Percentiles rank a stretch among this genome's conserved stretches.
These are phyloP conservation scores for Ceratocystis alfenasii DNA, from an alignment of 2,329 filamentous ascomycete species.

Conservation along the genomic window DNA sequence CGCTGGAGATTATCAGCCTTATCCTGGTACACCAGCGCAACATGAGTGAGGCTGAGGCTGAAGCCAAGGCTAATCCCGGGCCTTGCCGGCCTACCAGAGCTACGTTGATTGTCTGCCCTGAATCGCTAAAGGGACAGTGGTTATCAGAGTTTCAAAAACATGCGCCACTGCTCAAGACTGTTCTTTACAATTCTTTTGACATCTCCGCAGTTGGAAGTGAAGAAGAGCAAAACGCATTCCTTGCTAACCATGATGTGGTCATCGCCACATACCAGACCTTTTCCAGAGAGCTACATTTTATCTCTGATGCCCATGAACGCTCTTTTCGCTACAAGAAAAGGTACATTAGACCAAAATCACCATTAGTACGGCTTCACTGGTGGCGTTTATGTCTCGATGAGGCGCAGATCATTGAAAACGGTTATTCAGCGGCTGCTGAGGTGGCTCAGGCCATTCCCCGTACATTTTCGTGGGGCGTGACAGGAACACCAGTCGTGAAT, in stretches of 20 bases:
- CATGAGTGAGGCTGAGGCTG: constrained; percentile 22
- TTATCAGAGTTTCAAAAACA: constrained; percentile 46
- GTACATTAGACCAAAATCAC: constrained; percentile 57
- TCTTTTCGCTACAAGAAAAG: constrained; percentile 52
- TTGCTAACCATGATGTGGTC: constrained; percentile 46
- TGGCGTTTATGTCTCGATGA: constrained; percentile 72
- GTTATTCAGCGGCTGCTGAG: constrained; percentile 68
- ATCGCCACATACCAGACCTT: constrained; percentile 59
- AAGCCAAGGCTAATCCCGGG: constrained; percentile 30
- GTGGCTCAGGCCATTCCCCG: constrained; percentile 72
- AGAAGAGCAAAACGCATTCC: constrained; percentile 32
- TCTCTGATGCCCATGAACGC: constrained; percentile 57
- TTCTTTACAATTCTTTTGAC: constrained; percentile 44
- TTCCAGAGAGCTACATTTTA: constrained; percentile 68
- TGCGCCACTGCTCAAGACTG: constrained; percentile 44
- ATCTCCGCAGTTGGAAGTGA: constrained; percentile 26
- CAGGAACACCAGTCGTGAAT: constrained; percentile 78
- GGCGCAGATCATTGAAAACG: constrained; percentile 88
- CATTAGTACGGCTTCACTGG: constrained; percentile 71
- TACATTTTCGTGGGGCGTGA: constrained; percentile 81
- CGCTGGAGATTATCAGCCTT: constrained; percentile 60
- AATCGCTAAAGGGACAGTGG: constrained; percentile 49
- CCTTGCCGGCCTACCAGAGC: constrained; percentile 40
- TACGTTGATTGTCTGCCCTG: constrained; percentile 51
- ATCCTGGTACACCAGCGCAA: constrained; percentile 46